Base-by-base conservation (phyloP, 257 asterid species). In the Salvia rosmarinus region DNA sequence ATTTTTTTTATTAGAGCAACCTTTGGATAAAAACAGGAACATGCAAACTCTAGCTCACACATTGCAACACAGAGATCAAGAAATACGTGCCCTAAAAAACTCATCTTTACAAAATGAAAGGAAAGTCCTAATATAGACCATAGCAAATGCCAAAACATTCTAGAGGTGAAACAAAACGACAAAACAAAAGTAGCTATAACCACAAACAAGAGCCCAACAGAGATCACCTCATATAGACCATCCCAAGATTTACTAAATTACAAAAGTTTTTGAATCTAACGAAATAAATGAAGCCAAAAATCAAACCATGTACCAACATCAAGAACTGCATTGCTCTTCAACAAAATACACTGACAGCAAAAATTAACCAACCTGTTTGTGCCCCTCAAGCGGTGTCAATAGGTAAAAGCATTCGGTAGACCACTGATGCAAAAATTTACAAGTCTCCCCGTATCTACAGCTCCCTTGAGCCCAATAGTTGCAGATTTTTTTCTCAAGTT, bases 371-470 rank as follows among this genome's bases (percentile, higher is more conserved):
- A 92, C 99, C 98, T 85, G 86, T 67, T 87, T 88, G 73, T 95
- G 99, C 56, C 99, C 98, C 72, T 95, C 96, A 17, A 95, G 95
- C 67, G 82, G 81, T 10, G 96, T 79, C 85, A 95, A 79, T 67
- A 88, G 82, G 28, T 89, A 17, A 68, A 90, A 90, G 79, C 90
- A 83, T 72, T 86, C 91, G 0, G 95, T 78, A 8, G 86, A 87
- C 97, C 98, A 95, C 59, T 90, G 88, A 82, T 95, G 99, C 91
- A 91, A 84, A 75, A 28, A 91, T 78, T 86, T 81, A 82, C 99
- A 95, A 9, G 64, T 86, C 19, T 88, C 92, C 16, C 90, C 96
- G 67, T 52, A 92, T 63, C 72, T 88, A 81, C 99, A 95, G 78
- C 49, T 87, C 78, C 94, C 96, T 71, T 85, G 89, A 21, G 80